Conservation (phyloP, 805 yeast genomes). For the Saccharomycopsis sp. region DNA sequence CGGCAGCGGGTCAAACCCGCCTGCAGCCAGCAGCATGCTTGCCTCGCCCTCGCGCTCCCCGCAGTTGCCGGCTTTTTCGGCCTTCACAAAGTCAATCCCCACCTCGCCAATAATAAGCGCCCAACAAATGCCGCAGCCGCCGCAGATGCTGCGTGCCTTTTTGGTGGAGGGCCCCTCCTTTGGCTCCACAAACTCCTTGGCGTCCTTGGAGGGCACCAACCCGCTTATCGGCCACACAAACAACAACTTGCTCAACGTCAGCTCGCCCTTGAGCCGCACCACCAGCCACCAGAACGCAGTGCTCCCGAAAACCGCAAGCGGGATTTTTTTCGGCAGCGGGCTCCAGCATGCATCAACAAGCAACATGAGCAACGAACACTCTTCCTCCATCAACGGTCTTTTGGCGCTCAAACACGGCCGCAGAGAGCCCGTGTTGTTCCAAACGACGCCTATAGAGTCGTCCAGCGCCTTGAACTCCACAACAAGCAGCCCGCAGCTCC, state of each 20-base stretch:
- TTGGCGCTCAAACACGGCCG: conserved; percentile 20
- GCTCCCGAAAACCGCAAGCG: conserved; percentile 17
- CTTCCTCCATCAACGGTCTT: conserved; percentile 14
- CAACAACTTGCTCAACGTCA: background rate
- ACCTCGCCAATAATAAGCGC: conserved; percentile 15
- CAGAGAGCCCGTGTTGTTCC: background rate
- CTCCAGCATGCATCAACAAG: background rate
- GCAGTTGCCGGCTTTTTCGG: conserved; percentile 14
- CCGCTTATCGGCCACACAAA: background rate
- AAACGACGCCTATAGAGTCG: background rate
- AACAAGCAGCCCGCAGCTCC: background rate
- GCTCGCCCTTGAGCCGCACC: background rate
- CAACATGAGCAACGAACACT: conserved; percentile 4
- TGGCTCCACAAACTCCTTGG: conserved; percentile 10
- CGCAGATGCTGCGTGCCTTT: background rate
- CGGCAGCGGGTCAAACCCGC: conserved; percentile 5
- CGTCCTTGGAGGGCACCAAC: background rate
- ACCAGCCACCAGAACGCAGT: background rate
- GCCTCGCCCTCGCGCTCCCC: conserved; percentile 8
- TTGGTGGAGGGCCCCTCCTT: background rate
- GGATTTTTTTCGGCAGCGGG: conserved; percentile 19
- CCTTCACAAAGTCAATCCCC: conserved; percentile 14
- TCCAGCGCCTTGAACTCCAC: background rate
- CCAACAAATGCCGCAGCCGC: conserved; percentile 1
- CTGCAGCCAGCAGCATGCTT: conserved; percentile 12